Percentiles rank a stretch among this genome's conserved stretches.
Conservation (phyloP, 2,329 filamentous ascomycete species). For the Exophiala dermatitidis region DNA sequence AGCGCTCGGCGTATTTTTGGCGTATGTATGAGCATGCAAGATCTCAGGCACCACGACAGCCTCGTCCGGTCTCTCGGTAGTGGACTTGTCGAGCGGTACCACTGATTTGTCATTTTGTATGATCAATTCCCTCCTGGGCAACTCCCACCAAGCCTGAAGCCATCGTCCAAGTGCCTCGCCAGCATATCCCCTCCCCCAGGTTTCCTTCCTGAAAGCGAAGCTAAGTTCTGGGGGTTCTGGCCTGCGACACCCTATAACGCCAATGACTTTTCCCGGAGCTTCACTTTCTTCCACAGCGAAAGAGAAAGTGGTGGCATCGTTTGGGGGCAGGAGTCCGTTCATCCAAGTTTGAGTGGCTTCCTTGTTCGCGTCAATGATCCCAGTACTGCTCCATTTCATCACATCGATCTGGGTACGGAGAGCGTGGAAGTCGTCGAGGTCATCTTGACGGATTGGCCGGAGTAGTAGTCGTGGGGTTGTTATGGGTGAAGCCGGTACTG, state of each 20-base stretch:
- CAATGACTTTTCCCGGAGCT: conserved; percentile 31
- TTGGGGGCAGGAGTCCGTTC: conserved; percentile 41
- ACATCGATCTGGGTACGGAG: conserved; percentile 54
- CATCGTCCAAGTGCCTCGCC: conserved; percentile 51
- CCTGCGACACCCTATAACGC: conserved; percentile 43
- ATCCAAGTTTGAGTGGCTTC: conserved; percentile 41
- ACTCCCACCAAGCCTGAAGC: conserved; percentile 42
- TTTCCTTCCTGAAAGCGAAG: conserved; percentile 49
- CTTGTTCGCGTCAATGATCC: conserved; percentile 39
- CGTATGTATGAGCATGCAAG: not conserved
- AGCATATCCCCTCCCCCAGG: conserved; percentile 52
- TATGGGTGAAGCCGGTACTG: conserved; percentile 35
- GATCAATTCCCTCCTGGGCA: conserved; percentile 44
- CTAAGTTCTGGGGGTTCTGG: conserved; percentile 47
- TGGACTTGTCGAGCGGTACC: not conserved
- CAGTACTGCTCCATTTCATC: conserved; percentile 52
- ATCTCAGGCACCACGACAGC: not conserved
- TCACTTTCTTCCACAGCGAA: conserved; percentile 35
- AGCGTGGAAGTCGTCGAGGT: conserved; percentile 45
- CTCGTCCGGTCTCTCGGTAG: not conserved
- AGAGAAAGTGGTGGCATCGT: conserved; percentile 50
- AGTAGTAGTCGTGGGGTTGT: conserved; percentile 51
- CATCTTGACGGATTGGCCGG: conserved; percentile 44
- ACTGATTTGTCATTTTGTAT: conserved; percentile 12
- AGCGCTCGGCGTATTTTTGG: conserved; percentile 13